These are phyloP conservation scores for Cardamine occulta DNA, from an alignment of 345 rosid genomes.

Conservation along the genomic window DNA sequence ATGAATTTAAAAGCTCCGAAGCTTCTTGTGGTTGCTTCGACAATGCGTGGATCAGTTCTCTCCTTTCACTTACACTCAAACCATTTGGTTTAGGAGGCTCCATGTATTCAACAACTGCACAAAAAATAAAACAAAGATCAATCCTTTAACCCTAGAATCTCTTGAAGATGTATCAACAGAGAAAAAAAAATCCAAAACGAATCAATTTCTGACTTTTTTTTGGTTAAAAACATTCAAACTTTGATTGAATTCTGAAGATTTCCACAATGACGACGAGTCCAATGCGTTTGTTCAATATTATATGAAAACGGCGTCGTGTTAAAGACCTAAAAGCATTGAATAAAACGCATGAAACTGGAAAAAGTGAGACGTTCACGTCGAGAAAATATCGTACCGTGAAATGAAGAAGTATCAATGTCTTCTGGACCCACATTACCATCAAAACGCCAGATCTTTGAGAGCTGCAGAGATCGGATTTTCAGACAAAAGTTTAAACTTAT, in stretches of 20 bases:
- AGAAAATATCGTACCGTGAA: conserved; percentile 40
- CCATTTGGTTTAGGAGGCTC: conserved; percentile 20
- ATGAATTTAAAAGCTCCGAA: conserved; percentile 70
- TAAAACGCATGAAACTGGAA: conserved; percentile 27
- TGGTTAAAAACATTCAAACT: neutral
- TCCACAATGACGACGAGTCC: conserved; percentile 27
- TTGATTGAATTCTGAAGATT: neutral
- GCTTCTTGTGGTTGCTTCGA: conserved; percentile 70
- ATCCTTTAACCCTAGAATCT: conserved; percentile 26
- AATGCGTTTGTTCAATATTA: neutral
- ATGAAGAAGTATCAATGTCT: conserved; percentile 49
- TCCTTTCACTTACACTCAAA: conserved; percentile 74
- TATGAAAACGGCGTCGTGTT: conserved; percentile 24
- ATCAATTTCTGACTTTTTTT: neutral
- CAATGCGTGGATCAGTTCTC: conserved; percentile 79
- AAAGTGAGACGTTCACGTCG: conserved; percentile 29
- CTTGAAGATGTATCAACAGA: neutral
- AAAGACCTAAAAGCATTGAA: conserved; percentile 4
- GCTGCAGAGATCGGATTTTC: conserved; percentile 30
- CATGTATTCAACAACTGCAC: conserved; percentile 20
- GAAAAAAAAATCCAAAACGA: neutral
- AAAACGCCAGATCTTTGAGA: conserved; percentile 46
- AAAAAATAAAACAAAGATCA: neutral
- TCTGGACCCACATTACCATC: conserved; percentile 54
- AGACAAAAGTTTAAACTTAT: neutral